A percentile compares a stretch with the other conserved stretches of the same genome.
phyloP scores from a whole-genome alignment of 2,329 filamentous ascomycete species.

The Penicillium freii region DNA sequence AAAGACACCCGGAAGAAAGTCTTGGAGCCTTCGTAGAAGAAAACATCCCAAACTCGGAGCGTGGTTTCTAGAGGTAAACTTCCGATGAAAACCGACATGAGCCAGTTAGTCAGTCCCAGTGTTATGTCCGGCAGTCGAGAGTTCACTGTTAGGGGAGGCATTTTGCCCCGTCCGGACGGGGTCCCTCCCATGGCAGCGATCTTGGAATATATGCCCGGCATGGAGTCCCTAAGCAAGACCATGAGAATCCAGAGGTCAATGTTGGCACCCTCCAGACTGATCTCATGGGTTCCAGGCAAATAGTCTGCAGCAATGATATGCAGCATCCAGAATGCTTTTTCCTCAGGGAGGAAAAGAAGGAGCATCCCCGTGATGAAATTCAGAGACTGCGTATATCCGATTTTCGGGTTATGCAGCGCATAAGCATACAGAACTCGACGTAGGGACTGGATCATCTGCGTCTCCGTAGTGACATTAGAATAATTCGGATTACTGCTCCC shows the following conservation, averaged over 20 bases:
- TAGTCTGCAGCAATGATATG: conserved; percentile 88
- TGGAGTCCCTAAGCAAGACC: conserved; percentile 75
- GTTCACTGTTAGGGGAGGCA: conserved; percentile 43
- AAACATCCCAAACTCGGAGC: conserved; percentile 88
- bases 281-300: conserved; percentile 86
- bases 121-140: conserved; percentile 79
- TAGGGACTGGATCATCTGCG: conserved; percentile 74
- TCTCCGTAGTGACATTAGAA: conserved; percentile 56
- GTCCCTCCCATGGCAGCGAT: conserved; percentile 67
- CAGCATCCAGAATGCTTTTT: conserved; percentile 88
- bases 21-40: conserved; percentile 93
- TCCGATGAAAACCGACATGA: conserved; percentile 95
- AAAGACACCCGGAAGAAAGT: conserved; percentile 90
- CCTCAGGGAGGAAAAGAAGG: conserved; percentile 85
- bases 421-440: conserved; percentile 86
- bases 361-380: conserved; percentile 92
- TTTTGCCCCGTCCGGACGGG: conserved; percentile 38
- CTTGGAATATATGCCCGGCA: conserved; percentile 82
- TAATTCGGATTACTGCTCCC: conserved; percentile 40
- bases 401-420: conserved; percentile 82
- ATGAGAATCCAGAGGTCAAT: conserved; percentile 93
- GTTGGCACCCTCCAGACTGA: conserved; percentile 86
- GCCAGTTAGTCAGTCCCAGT: conserved; percentile 91
- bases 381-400: conserved; percentile 93
- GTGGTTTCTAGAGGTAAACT: conserved; percentile 89